A percentile compares a stretch with the other conserved stretches of the same genome.
These are phyloP conservation scores for Penicillium ucsense DNA, from an alignment of 495 filamentous ascomycete species.

Conservation along the genomic window DNA sequence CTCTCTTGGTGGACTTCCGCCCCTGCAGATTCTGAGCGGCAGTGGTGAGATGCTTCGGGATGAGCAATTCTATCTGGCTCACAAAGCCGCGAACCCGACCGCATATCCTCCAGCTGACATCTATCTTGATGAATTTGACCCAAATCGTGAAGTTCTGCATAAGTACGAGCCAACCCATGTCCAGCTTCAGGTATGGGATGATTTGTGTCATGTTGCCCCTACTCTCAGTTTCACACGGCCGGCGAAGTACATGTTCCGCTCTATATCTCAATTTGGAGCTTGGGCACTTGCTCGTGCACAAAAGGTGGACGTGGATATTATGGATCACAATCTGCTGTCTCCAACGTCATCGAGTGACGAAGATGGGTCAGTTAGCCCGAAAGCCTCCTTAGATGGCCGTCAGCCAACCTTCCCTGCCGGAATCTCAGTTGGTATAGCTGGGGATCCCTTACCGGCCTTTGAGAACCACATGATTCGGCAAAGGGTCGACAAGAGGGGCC, in stretches of 20 bases:
- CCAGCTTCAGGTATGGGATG: conserved; percentile 93
- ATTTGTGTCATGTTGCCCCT: conserved; percentile 84
- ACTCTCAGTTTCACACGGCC: conserved; percentile 88
- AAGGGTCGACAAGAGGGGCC: conserved; percentile 66
- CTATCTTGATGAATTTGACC: conserved; percentile 54
- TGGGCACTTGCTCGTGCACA: conserved; percentile 84
- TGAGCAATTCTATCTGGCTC: conserved; percentile 90
- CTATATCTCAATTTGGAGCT: conserved; percentile 82
- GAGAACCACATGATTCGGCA: conserved; percentile 85
- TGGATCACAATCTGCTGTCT: conserved; percentile 67
- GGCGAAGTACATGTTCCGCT: conserved; percentile 88
- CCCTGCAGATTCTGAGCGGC: conserved; percentile 74
- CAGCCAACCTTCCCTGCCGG: conserved; percentile 8
- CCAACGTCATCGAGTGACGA: conserved; percentile 54
- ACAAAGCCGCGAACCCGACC: conserved; percentile 78
- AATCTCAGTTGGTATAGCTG: conserved; percentile 59
- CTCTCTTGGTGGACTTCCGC: conserved; percentile 79
- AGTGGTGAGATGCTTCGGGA: conserved; percentile 84
- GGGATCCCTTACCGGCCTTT: conserved; percentile 72
- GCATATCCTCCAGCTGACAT: conserved; percentile 60
- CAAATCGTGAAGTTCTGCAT: conserved; percentile 41
- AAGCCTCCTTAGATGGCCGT: conserved; percentile 14
- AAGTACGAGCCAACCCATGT: conserved; percentile 78
- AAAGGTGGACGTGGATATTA: conserved; percentile 64
- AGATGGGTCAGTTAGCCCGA: conserved; percentile 22